Evolutionary conservation across 2,329 filamentous ascomycete species (phyloP), one percentile per base, ranked within the genome.

Genomic region (Penicillium polonicum): DNA sequence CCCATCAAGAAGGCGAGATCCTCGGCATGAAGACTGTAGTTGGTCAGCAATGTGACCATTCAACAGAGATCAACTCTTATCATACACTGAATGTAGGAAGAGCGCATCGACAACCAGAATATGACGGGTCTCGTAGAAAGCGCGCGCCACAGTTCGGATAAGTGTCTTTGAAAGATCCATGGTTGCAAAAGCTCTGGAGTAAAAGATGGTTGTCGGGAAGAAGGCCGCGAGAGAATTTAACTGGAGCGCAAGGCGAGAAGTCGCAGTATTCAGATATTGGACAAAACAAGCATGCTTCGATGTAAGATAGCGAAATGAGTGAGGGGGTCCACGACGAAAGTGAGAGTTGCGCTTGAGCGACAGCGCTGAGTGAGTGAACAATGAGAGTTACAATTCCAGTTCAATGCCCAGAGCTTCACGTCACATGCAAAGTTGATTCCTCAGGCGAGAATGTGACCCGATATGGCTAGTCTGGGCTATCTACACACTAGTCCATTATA

Each of bases 1-100:
- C 88, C 88, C 76, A 97, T 88, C 25, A 97, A 81, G 68, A 91
- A 88, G 43, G 90, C 89, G 61, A 99, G 82, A 70, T 99, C 94
- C 70, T 92, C 88, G 70, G 96, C 90, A 69, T 91, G 88, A 59
- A 97, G 82, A 55, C 85, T 86, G 69, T 55, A 38, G 50, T n/a
- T 49, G 17, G 46, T 68, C 62, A 72, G 60, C 49, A 46, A 35
- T 21, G 29, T 41, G 39, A 36, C 48, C 31, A 41, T 46, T 43
- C 29, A 43, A 44, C n/a, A 23, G n/a, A 29, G n/a, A 38, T 53
- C 29, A 45, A 61, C 63, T 60, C 54, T 65, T 51, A 77, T 55
- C 82, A 71, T 81, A 85, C 79, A 83, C 90, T 76, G 83, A 87
- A 76, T 91, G 88, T 58, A 87, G 85, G 70, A 89, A 85, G 59